phyloP scores from a whole-genome alignment of 192 early-diverging fungal genomes.

The Geranomyces michiganensis region DNA sequence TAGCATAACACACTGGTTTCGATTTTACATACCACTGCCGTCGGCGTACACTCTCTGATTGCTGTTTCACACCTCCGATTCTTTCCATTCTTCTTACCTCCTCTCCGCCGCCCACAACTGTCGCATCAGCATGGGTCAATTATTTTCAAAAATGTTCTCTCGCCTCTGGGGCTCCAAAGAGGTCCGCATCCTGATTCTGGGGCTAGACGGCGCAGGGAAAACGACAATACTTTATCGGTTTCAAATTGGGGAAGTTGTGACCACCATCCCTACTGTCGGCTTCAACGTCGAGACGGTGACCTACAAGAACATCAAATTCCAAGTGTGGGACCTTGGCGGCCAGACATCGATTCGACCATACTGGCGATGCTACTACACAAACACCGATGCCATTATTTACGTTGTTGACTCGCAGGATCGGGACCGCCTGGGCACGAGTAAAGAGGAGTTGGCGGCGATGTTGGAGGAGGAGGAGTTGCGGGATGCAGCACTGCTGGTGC shows the following conservation, averaged over 20 bases:
- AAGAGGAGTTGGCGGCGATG: constrained; percentile 92
- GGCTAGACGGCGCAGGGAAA: constrained; percentile 95
- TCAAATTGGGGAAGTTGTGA: constrained; percentile 95
- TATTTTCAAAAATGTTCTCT: constrained; percentile 74
- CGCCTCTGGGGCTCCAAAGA: constrained; percentile 93
- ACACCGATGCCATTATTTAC: constrained; percentile 98
- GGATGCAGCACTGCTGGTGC: constrained; percentile 85
- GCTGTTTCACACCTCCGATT: too few species aligned
- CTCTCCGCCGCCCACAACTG: too few species aligned
- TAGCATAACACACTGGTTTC: too few species aligned
- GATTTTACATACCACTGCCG: too few species aligned
- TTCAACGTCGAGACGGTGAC: constrained; percentile 88
- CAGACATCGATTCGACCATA: constrained; percentile 91
- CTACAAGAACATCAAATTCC: constrained; percentile 98
- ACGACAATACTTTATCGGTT: constrained; percentile 96
- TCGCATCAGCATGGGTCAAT: constrained; percentile 58
- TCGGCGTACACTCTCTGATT: too few species aligned
- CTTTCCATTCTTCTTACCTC: too few species aligned
- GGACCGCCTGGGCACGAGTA: constrained; percentile 83
- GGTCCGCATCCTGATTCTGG: constrained; percentile 94
- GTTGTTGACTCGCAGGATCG: constrained; percentile 93
- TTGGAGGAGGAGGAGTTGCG: constrained; percentile 92
- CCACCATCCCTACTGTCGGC: constrained; percentile 91
- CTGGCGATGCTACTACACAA: constrained; percentile 99
- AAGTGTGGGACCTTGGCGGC: constrained; percentile 96